Conservation (phyloP, 768 basidiomycete genomes). For the Dioszegia aurantiaca region DNA sequence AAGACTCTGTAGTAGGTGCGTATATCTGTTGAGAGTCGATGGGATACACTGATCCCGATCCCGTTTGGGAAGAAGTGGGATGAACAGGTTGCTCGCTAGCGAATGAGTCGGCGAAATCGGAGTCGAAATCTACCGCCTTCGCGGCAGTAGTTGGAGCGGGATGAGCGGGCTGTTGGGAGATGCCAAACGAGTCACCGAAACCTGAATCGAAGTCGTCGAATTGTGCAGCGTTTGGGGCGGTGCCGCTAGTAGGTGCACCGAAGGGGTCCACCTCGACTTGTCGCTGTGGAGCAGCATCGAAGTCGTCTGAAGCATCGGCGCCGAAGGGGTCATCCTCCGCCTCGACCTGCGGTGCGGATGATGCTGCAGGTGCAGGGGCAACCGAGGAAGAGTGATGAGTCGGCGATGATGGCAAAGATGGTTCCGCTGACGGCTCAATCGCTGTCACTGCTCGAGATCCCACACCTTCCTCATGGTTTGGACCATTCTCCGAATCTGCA, state of each 20-base stretch:
- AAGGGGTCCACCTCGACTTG: constrained; percentile 32
- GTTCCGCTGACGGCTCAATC: neutral
- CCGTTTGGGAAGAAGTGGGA: neutral
- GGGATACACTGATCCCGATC: constrained; percentile 9
- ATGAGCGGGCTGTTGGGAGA: neutral
- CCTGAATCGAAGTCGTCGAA: constrained; percentile 11
- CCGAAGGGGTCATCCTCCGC: constrained; percentile 28
- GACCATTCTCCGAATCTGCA: constrained; percentile 4
- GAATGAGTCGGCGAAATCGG: constrained; percentile 51
- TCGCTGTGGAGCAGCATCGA: neutral
- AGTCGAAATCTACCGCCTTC: constrained; percentile 32
- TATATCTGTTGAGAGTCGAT: neutral
- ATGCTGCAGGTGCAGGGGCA: neutral
- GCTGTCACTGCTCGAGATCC: neutral
- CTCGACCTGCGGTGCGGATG: neutral
- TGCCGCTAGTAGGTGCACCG: constrained; percentile 6
- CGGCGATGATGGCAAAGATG: too few relatives aligned
- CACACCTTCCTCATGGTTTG: neutral
- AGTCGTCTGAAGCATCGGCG: neutral
- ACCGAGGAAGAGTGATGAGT: neutral
- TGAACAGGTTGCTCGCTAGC: constrained; percentile 18
- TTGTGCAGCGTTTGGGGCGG: neutral
- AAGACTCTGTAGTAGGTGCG: neutral
- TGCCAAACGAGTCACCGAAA: constrained; percentile 13
- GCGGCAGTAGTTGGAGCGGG: neutral